These are phyloP conservation scores for Penicillium olsonii DNA, from an alignment of 2,329 filamentous ascomycete species.

Conservation along the genomic window DNA sequence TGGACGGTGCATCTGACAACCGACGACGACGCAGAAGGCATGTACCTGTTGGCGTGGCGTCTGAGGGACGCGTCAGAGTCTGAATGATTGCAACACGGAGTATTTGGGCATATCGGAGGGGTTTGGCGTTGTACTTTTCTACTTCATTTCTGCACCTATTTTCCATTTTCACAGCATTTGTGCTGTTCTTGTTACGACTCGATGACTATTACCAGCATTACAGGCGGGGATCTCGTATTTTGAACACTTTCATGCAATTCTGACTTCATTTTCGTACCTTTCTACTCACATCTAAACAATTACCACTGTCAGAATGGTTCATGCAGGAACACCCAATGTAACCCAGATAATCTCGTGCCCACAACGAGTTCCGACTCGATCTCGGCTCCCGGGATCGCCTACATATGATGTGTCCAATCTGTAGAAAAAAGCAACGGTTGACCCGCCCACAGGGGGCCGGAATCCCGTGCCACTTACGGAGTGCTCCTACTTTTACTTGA, in stretches of 20 bases:
- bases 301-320: neutral
- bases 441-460: too few species aligned
- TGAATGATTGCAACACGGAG: conserved; percentile 3
- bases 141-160: too few species aligned
- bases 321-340: neutral
- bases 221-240: neutral
- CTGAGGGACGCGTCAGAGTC: conserved; percentile 22
- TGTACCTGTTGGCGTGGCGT: conserved; percentile 10
- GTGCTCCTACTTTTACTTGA: too few species aligned
- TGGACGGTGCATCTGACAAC: conserved; percentile 1
- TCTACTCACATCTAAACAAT: neutral
- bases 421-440: neutral
- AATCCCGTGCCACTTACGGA: too few species aligned
- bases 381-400: neutral
- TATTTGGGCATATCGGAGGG: neutral
- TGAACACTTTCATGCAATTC: neutral
- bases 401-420: neutral
- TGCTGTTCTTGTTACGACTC: neutral
- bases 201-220: neutral
- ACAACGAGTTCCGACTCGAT: neutral
- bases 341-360: neutral
- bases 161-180: neutral
- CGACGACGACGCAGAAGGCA: neutral
- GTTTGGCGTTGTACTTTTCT: neutral
- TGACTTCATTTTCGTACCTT: neutral